These are phyloP conservation scores for Pyrenochaeta sp. DNA, from an alignment of 2,329 filamentous ascomycete genomes.

Conservation along the genomic window DNA sequence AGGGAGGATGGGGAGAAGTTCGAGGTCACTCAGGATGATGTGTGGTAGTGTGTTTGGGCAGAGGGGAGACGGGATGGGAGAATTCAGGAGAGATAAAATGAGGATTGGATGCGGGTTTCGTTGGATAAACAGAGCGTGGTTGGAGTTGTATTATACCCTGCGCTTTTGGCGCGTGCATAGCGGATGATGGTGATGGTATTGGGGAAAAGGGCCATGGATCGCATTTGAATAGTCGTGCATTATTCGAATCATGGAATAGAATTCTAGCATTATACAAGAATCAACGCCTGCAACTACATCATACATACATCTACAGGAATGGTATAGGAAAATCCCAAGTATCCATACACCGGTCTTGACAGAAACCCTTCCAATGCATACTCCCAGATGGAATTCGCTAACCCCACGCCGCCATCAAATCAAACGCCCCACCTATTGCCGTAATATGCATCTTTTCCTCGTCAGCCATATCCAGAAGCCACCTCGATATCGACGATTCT, in stretches of 20 bases:
- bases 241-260: no score
- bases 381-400: not conserved
- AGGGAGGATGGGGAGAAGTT: conserved; percentile 81
- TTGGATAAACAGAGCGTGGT: no score
- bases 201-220: no score
- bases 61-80: not conserved
- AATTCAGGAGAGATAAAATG: not conserved
- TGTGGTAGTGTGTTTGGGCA: conserved; percentile 66
- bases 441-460: not conserved
- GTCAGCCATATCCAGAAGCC: not conserved
- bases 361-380: not conserved
- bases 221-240: no score
- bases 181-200: no score
- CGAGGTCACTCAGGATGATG: conserved; percentile 81
- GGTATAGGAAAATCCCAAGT: conserved; percentile 24
- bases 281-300: no score
- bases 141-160: no score
- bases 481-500: not conserved
- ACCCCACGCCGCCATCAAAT: not conserved
- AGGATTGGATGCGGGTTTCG: no score
- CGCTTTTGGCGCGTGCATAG: no score
- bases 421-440: no score
- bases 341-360: conserved; percentile 8
- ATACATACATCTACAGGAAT: conserved; percentile 11
- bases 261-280: no score